phyloP scores from a whole-genome alignment of 306 rosid species.

The Fagus crenata region DNA sequence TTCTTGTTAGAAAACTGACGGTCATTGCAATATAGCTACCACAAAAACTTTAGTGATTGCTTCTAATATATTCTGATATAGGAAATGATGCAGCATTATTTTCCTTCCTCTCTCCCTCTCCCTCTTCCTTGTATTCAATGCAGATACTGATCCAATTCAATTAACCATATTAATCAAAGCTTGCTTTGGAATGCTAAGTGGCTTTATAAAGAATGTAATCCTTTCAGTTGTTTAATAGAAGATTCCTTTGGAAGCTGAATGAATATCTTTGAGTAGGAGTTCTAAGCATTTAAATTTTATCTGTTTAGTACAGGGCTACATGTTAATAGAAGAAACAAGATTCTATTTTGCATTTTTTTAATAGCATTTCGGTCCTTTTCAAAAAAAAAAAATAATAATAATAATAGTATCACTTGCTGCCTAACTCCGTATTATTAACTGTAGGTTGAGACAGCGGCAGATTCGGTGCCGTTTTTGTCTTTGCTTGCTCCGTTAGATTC shows the following conservation, averaged over 20 bases:
- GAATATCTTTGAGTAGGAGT: not conserved
- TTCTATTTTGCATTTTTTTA: not conserved
- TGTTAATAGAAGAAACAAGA: not conserved
- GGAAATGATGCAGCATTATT: not conserved
- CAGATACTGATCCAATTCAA: not conserved
- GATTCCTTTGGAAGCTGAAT: not conserved
- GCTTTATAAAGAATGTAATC: not conserved
- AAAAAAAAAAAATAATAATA: too few species aligned
- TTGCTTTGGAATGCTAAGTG: not conserved
- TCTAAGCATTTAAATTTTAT: not conserved
- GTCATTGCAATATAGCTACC: not conserved
- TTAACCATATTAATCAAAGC: not conserved
- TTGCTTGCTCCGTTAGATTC: constrained; percentile 78
- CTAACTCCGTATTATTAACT: constrained; percentile 29
- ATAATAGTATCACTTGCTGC: not conserved
- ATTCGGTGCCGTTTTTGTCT: constrained; percentile 84
- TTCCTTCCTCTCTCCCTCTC: not conserved
- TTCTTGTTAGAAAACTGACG: not conserved
- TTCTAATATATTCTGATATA: not conserved
- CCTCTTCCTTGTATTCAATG: not conserved
- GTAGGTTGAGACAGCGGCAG: constrained; percentile 81
- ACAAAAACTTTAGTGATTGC: too few species aligned
- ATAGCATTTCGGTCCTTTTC: not conserved
- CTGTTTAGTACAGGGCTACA: not conserved
- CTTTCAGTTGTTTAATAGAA: not conserved